A percentile compares a stretch with the other conserved stretches of the same genome.
Evolutionary conservation across 768 basidiomycete species (phyloP).

Genomic region (Mycena metata): DNA sequence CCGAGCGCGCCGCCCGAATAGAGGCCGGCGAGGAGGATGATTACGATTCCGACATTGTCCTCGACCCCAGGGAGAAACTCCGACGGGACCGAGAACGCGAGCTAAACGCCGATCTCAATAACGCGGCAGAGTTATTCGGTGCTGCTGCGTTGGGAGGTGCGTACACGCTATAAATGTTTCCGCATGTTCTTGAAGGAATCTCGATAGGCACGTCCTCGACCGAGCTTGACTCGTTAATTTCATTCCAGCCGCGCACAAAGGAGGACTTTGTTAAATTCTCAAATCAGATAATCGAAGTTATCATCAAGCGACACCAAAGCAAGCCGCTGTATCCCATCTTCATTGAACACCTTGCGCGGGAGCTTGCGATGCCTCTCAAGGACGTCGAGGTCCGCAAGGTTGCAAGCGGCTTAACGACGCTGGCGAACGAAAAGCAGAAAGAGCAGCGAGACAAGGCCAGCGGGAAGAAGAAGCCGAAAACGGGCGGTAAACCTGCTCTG

Average conservation of each 20-base stretch:
- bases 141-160: slow-evolving; percentile 74
- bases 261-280: slow-evolving; percentile 89
- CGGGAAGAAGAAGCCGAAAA: slow-evolving; percentile 92
- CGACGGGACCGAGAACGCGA: slow-evolving; percentile 84
- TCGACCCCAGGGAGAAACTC: slow-evolving; percentile 86
- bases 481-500: slow-evolving; percentile 77
- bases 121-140: slow-evolving; percentile 87
- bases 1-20: slow-evolving; percentile 68
- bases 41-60: slow-evolving; percentile 80
- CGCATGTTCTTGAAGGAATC: slow-evolving; percentile 1
- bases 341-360: slow-evolving; percentile 85
- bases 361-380: slow-evolving; percentile 81
- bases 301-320: slow-evolving; percentile 83
- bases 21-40: slow-evolving; percentile 61
- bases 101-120: slow-evolving; percentile 87
- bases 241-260: slow-evolving; percentile 87
- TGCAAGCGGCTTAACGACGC: slow-evolving; percentile 83
- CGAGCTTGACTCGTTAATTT: slow-evolving; percentile 80
- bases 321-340: slow-evolving; percentile 90
- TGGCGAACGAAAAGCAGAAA: slow-evolving; percentile 96
- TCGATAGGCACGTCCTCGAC: slow-evolving; percentile 72
- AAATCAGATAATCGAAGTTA: slow-evolving; percentile 74
- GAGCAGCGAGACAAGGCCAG: slow-evolving; percentile 87
- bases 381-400: slow-evolving; percentile 95
- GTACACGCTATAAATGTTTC: slow-evolving; percentile 34